A percentile compares a stretch with the other conserved stretches of the same genome.
These are phyloP conservation scores for Barnettozyma wickerhamii DNA, from an alignment of 805 yeast species.

Conservation along the genomic window DNA sequence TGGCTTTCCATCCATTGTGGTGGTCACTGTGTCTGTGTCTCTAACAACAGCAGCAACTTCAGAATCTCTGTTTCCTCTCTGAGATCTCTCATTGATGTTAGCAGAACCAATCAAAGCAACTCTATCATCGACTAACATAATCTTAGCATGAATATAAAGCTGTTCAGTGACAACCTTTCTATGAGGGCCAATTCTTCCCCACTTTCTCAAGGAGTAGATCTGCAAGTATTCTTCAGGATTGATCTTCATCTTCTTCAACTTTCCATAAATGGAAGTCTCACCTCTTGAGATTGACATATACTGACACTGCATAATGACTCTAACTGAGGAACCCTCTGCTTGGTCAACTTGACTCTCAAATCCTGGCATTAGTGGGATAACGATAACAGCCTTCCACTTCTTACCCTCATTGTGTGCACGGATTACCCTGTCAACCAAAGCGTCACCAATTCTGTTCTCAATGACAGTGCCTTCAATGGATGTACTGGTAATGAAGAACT, in stretches of 20 bases:
- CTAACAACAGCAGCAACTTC: slow-evolving; percentile 89
- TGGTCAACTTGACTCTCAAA: slow-evolving; percentile 90
- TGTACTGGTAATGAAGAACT: slow-evolving; percentile 90
- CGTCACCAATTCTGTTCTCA: slow-evolving; percentile 90
- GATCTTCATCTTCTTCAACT: slow-evolving; percentile 73
- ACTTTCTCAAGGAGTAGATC: slow-evolving; percentile 86
- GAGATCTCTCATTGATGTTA: slow-evolving; percentile 92
- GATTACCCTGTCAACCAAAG: slow-evolving; percentile 92
- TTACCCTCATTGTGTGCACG: slow-evolving; percentile 76
- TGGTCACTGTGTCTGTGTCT: slow-evolving; percentile 66
- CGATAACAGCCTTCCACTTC: slow-evolving; percentile 84
- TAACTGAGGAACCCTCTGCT: slow-evolving; percentile 90
- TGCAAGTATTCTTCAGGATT: slow-evolving; percentile 89
- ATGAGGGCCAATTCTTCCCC: slow-evolving; percentile 87
- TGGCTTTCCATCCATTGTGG: slow-evolving; percentile 76
- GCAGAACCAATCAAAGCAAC: slow-evolving; percentile 96
- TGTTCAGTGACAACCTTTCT: slow-evolving; percentile 81
- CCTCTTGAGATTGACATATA: slow-evolving; percentile 92
- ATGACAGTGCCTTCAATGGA: slow-evolving; percentile 78
- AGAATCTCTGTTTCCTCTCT: slow-evolving; percentile 91
- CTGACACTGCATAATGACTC: slow-evolving; percentile 96
- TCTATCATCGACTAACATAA: slow-evolving; percentile 88
- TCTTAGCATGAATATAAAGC: slow-evolving; percentile 89
- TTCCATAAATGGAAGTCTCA: slow-evolving; percentile 77
- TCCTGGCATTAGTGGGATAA: slow-evolving; percentile 97